Conservation (phyloP, 768 basidiomycete species). For the Phanerochaete carnosa region DNA sequence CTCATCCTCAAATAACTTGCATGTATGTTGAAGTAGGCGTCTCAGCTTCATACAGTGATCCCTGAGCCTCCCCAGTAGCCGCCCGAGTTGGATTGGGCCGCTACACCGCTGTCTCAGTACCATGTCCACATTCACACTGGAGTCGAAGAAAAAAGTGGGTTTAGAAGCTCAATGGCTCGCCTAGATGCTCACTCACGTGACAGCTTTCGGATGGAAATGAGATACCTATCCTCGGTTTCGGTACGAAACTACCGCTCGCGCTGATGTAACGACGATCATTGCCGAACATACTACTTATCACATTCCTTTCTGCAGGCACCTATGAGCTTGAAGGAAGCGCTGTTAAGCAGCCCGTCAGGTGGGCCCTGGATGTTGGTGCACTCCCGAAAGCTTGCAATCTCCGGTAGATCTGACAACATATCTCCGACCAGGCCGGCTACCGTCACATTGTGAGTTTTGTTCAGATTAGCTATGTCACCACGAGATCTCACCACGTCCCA, state of each 20-base stretch:
- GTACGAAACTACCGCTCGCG: slow-evolving; percentile 24
- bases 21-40: too few species aligned
- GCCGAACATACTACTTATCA: slow-evolving; percentile 6
- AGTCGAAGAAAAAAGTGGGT: slow-evolving; percentile 25
- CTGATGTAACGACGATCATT: neutral
- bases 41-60: neutral
- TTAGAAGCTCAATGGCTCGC: neutral
- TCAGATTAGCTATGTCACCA: neutral
- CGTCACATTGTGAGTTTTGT: slow-evolving; percentile 49
- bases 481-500: slow-evolving; percentile 14
- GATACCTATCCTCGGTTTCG: slow-evolving; percentile 61
- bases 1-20: too few species aligned
- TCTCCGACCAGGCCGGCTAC: slow-evolving; percentile 50
- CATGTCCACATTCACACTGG: slow-evolving; percentile 10
- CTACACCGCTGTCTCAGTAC: neutral
- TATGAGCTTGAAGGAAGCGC: slow-evolving; percentile 62
- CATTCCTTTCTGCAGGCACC: slow-evolving; percentile 34
- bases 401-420: neutral
- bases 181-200: neutral
- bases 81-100: neutral
- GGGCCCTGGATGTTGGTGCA: slow-evolving; percentile 55
- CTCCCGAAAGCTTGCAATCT: neutral
- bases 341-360: slow-evolving; percentile 53
- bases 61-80: neutral
- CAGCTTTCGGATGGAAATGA: slow-evolving; percentile 50